Conservation (phyloP, 441 rosid genomes). For the Viola pubescens region DNA sequence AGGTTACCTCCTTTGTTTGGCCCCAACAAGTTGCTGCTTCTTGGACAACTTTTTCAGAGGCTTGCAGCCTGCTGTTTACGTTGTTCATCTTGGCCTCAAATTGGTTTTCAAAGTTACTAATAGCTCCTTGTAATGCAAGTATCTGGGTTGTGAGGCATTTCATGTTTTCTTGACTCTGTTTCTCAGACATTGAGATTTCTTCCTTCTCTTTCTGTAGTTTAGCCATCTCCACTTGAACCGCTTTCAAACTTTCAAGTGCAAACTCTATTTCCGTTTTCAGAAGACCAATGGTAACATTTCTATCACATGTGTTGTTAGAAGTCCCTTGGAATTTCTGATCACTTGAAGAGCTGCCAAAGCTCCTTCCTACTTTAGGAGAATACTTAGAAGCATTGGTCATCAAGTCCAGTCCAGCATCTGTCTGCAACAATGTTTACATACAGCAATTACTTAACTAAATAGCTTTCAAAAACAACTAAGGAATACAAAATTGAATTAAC, state of each 20-base stretch:
- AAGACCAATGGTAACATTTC: conserved; percentile 54
- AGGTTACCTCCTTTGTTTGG: conserved; percentile 52
- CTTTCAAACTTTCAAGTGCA: conserved; percentile 73
- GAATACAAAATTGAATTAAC: conserved; percentile 18
- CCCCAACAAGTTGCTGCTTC: conserved; percentile 40
- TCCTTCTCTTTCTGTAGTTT: conserved; percentile 58
- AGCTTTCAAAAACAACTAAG: conserved; percentile 18
- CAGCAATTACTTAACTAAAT: conserved; percentile 22
- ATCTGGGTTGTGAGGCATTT: conserved; percentile 41
- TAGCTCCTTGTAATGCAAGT: conserved; percentile 42
- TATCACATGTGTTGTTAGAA: conserved; percentile 30
- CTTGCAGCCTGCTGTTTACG: conserved; percentile 42
- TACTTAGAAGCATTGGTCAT: conserved; percentile 24
- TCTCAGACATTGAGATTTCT: conserved; percentile 47
- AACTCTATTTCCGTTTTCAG: conserved; percentile 75
- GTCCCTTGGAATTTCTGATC: conserved; percentile 21
- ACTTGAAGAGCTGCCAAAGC: conserved; percentile 18
- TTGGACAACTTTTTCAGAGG: conserved; percentile 33
- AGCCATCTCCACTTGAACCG: conserved; percentile 65
- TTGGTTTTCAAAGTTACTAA: conserved; percentile 47
- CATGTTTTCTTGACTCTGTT: conserved; percentile 45
- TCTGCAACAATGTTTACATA: conserved; percentile 40
- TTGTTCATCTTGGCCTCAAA: conserved; percentile 37
- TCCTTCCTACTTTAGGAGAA: conserved; percentile 32
- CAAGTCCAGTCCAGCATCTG: conserved; percentile 33